Evolutionary conservation across 2,329 filamentous ascomycete genomes (phyloP), one percentile per base, ranked within the genome.

Genomic region (Diplodia intermedia): DNA sequence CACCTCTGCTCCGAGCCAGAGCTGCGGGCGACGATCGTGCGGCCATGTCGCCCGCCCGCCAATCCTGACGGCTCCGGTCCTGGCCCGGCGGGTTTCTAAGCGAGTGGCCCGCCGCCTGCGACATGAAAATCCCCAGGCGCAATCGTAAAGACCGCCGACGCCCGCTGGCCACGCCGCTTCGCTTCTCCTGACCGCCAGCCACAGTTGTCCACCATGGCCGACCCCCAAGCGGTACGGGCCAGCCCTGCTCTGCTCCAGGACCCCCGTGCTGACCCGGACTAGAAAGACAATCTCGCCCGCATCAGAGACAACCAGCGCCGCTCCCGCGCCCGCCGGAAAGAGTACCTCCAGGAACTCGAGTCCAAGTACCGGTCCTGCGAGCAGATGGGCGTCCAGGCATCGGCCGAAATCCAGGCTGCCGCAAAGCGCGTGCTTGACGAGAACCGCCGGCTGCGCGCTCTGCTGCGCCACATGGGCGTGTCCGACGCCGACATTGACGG

Each of bases 241-340:
- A n/a, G n/a, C 40, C 31, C 15, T 33, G 11, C 20, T 2, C n/a
- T 20, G 15, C 4, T 38, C 8, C 6, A 1, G 26, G 15, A 52
- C 9, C 11, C 31, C 29, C 2, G 6, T 33, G 20, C 60, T 63
- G n/a, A 63, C 20, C 4, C 60, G 4, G 4, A 6, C 3, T 31
- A 75, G 66, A 72, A 67, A 43, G 77, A 80, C 65, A 82, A 82
- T 65, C 78, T 83, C 40, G 85, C 86, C 56, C 88, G 90, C 68
- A 89, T 93, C 71, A 86, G 91, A 71, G 89, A 93, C 73, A 94
- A 93, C 73, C 91, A 93, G 76, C 85, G 91, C 67, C 88, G 90
- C 70, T 92, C 89, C n/a, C 88, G 91, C 65, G 90, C 90, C 55
- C 86, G 90, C 43, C 85, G 89, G 71, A 91, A 90, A 80, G 90